These are phyloP conservation scores for Eimeria brunetti DNA, from an alignment of 169 alveolate species.

Conservation along the genomic window DNA sequence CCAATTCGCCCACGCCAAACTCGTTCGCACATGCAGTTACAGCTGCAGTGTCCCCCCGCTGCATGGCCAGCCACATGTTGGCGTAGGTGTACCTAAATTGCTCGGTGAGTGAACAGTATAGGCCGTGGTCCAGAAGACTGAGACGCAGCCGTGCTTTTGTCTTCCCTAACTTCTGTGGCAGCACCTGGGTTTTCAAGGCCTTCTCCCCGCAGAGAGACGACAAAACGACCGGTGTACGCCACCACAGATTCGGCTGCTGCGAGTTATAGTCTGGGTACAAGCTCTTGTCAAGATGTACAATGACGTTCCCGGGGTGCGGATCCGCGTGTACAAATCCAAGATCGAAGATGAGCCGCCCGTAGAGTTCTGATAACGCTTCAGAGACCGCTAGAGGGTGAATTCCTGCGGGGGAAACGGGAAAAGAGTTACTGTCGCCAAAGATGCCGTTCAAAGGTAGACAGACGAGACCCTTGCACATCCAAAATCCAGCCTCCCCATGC, in stretches of 20 bases:
- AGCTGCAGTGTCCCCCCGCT: conserved; percentile 70
- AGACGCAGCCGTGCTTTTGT: conserved; percentile 50
- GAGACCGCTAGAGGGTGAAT: conserved; percentile 81
- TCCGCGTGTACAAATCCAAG: conserved; percentile 94
- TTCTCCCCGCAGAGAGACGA: conserved; percentile 28
- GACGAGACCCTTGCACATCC: neutral
- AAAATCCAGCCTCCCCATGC: neutral
- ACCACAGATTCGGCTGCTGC: conserved; percentile 8
- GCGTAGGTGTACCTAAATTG: conserved; percentile 76
- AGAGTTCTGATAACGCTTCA: conserved; percentile 67
- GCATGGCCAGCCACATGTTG: conserved; percentile 77
- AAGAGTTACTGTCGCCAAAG: neutral
- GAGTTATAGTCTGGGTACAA: neutral
- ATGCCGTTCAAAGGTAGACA: neutral
- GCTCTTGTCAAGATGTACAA: conserved; percentile 80
- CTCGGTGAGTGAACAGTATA: conserved; percentile 74
- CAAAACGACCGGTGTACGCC: conserved; percentile 10
- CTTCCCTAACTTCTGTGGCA: neutral
- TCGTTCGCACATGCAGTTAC: conserved; percentile 54
- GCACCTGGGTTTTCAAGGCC: neutral
- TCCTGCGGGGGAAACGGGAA: conserved; percentile 25
- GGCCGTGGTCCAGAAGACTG: conserved; percentile 78
- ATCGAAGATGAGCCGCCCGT: conserved; percentile 81
- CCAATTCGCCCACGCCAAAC: conserved; percentile 71
- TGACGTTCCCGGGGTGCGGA: conserved; percentile 95